Evolutionary conservation across 805 yeast species (phyloP).

Genomic region (Pichia exigua): DNA sequence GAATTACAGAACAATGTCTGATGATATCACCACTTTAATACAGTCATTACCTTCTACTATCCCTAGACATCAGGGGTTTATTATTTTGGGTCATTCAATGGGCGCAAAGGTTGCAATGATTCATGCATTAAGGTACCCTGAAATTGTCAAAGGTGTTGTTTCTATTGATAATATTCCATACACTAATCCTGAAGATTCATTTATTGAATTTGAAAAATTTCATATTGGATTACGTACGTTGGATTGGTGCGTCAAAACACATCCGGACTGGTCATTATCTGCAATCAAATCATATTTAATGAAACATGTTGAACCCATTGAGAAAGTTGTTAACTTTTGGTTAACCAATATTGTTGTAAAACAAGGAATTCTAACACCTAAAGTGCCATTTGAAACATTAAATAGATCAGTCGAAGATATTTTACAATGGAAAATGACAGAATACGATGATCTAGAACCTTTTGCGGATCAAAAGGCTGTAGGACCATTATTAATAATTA

Average conservation of each 20-base stretch:
- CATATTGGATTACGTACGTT: conserved; percentile 18
- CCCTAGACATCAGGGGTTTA: conserved; percentile 32
- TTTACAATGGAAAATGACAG: conserved; percentile 42
- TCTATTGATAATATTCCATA: conserved; percentile 80
- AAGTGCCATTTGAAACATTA: conserved; percentile 61
- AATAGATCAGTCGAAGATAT: conserved; percentile 55
- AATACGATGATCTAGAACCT: conserved; percentile 20
- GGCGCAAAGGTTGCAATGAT: conserved; percentile 95
- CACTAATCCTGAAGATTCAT: conserved; percentile 35
- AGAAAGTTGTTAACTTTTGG: conserved; percentile 62
- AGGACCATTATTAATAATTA: conserved; percentile 67
- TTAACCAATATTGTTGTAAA: conserved; percentile 50
- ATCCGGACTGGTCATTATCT: conserved; percentile 37
- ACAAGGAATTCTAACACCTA: conserved; percentile 16
- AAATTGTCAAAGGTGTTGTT: conserved; percentile 48
- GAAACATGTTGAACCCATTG: conserved; percentile 50
- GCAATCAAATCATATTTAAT: conserved; percentile 46
- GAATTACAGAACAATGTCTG: conserved; percentile 68
- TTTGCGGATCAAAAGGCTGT: conserved; percentile 37
- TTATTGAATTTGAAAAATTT: conserved; percentile 25
- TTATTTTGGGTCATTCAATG: conserved; percentile 72
- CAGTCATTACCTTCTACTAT: conserved; percentile 11
- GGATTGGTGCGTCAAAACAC: conserved; percentile 6
- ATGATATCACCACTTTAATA: conserved; percentile 65
- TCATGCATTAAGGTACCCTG: conserved; percentile 59